These are phyloP conservation scores for Mycena rosella DNA, from an alignment of 768 basidiomycete species.

Conservation along the genomic window DNA sequence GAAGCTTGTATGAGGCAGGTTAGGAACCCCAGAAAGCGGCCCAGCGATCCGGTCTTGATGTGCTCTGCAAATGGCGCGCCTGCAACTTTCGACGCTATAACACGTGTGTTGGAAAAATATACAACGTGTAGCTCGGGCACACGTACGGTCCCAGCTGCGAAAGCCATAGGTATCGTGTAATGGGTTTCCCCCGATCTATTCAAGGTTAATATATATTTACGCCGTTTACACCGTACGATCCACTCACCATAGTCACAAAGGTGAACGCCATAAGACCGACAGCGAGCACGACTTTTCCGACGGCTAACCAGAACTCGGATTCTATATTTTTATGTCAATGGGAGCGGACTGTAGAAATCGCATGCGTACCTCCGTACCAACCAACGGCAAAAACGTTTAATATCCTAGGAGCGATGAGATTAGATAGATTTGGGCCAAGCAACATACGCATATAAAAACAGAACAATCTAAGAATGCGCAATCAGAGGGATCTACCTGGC, in stretches of 20 bases:
- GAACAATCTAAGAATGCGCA: conserved; percentile 44
- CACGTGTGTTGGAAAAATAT: not conserved
- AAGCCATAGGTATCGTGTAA: conserved; percentile 67
- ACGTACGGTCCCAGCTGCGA: conserved; percentile 63
- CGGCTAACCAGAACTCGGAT: conserved; percentile 68
- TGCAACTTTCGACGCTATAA: conserved; percentile 55
- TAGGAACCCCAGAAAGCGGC: conserved; percentile 73
- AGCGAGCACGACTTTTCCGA: conserved; percentile 64
- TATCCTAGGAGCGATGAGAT: conserved; percentile 42
- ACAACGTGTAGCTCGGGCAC: not conserved
- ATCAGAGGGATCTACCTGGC: not conserved
- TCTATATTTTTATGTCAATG: conserved; percentile 46
- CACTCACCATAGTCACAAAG: conserved; percentile 64
- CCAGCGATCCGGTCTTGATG: conserved; percentile 63
- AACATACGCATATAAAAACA: conserved; percentile 57
- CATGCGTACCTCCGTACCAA: conserved; percentile 60
- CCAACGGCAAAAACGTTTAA: conserved; percentile 63
- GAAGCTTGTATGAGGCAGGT: conserved; percentile 72
- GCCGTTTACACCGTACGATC: not conserved
- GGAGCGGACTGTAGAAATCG: not conserved
- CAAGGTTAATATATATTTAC: not conserved
- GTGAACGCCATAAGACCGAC: conserved; percentile 65
- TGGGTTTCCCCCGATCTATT: conserved; percentile 65
- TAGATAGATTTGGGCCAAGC: not conserved
- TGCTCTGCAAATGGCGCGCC: conserved; percentile 72